Base-by-base conservation (phyloP, 805 yeast species). In the Cyberlindnera misumaiensis region DNA sequence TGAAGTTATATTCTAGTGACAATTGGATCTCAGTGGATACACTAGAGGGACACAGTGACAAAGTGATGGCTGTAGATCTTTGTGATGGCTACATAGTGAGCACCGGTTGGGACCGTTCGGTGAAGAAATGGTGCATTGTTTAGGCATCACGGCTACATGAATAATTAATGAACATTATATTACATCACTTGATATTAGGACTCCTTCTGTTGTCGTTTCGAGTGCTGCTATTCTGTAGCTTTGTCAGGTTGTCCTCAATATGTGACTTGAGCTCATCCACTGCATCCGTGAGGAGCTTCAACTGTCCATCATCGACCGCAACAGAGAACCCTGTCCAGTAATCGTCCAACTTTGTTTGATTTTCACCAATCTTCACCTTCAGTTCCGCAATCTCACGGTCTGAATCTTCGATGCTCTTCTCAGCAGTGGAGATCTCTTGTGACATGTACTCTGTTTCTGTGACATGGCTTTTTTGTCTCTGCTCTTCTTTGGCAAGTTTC, bases 41-140 rank as follows among this genome's bases (percentile, higher is more conserved):
- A 3, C 58, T 88, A 30, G 59, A 64, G 34, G 78, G 73, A 9
- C 80, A 79, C 25, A 69, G 70, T 5, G 95, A 84, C 43, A 80
- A 82, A 49, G 75, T 86, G 4, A 75, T 88, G 80, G 64, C 80
- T 40, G 71, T 83, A 34, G 95, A 83, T 52, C 50, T 81, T 1
- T 54, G 68, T 39, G 71, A 70, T 7, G 49, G 61, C 7, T 52
- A 42, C 26, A 59, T 88, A 1, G 46, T 41, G 12, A 46, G 50
- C 37, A 38, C 44, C 18, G 50, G 50, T 1, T 45, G 45, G 46
- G 45, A 42, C 24, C 42, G 45, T 17, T 42, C 45, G 11, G 39
- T 42, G 8, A 46, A 46, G 38, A 38, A 83, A 31, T 83, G 87
- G 87, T 18, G 48, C 20, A 39, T 35, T n/a, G 42, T 43, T n/a